phyloP scores from a whole-genome alignment of 768 basidiomycete genomes.

The Chalciporus chontae region DNA sequence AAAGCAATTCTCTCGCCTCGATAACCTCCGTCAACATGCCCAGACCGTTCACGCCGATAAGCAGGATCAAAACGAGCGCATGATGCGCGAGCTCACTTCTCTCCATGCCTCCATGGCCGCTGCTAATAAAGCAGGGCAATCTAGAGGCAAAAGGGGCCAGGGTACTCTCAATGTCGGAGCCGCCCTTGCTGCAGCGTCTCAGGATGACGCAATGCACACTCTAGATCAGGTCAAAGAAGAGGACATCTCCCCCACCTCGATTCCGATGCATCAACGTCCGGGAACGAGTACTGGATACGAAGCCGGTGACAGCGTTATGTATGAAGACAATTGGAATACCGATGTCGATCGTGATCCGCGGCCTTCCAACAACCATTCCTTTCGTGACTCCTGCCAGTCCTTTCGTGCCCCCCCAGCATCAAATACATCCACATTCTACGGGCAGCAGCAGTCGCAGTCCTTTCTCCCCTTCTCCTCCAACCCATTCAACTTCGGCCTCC shows the following conservation, averaged over 20 bases:
- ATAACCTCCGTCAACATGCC: constrained; percentile 95
- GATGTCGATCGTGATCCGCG: constrained; percentile 39
- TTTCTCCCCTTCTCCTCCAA: constrained; percentile 58
- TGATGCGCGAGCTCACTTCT: constrained; percentile 87
- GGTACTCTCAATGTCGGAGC: constrained; percentile 17
- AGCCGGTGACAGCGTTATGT: constrained; percentile 35
- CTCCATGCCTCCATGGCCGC: constrained; percentile 80
- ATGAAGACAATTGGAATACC: constrained; percentile 33
- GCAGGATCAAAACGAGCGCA: constrained; percentile 80
- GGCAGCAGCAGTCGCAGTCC: constrained; percentile 55
- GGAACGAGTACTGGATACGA: constrained; percentile 78
- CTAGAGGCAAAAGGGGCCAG: constrained; percentile 39
- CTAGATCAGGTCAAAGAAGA: constrained; percentile 41
- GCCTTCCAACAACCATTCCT: constrained; percentile 55
- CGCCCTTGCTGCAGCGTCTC: constrained; percentile 14
- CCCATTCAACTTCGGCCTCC: constrained; percentile 44
- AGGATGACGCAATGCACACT: constrained; percentile 17
- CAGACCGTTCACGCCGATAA: constrained; percentile 97
- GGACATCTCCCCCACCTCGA: constrained; percentile 28
- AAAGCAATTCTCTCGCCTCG: constrained; percentile 93
- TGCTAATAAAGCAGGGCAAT: constrained; percentile 37
- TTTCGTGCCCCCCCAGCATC: constrained; percentile 62
- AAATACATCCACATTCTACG: constrained; percentile 37
- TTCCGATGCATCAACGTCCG: constrained; percentile 49
- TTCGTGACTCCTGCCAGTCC: constrained; percentile 80